A percentile compares a stretch with the other conserved stretches of the same genome.
These are phyloP conservation scores for Chalciporus chontae DNA, from an alignment of 768 basidiomycete genomes.

Conservation along the genomic window DNA sequence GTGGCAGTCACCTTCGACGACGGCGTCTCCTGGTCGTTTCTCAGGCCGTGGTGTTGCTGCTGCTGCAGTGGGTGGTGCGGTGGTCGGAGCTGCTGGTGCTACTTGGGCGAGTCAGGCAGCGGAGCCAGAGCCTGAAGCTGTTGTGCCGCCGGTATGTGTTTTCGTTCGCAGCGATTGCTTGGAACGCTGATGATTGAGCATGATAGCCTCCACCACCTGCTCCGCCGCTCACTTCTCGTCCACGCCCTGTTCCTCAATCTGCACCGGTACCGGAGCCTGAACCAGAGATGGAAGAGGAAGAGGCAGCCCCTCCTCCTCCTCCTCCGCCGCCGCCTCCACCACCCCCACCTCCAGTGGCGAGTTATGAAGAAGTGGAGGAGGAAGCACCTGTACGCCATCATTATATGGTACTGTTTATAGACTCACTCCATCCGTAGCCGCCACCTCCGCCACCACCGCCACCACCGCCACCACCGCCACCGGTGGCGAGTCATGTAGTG, in stretches of 20 bases:
- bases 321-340: conserved; percentile 27
- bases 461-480: not conserved
- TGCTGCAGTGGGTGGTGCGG: conserved; percentile 33
- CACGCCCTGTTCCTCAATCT: conserved; percentile 17
- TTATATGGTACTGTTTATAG: no score
- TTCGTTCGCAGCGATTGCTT: not conserved
- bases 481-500: not conserved
- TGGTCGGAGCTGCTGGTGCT: conserved; percentile 29
- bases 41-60: conserved; percentile 25
- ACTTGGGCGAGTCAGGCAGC: conserved; percentile 16
- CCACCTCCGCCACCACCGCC: conserved; percentile 26
- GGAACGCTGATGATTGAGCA: conserved; percentile 1
- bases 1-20: conserved; percentile 36
- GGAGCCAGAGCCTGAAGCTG: conserved; percentile 30
- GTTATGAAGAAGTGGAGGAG: conserved; percentile 5
- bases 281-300: conserved; percentile 18
- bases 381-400: conserved; percentile 8
- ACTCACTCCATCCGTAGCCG: conserved; percentile 16
- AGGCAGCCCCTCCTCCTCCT: conserved; percentile 13
- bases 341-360: conserved; percentile 29
- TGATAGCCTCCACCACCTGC: conserved; percentile 29
- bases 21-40: conserved; percentile 39
- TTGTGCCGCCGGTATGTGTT: conserved; percentile 26
- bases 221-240: conserved; percentile 19
- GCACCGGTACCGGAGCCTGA: conserved; percentile 18